Evolutionary conservation across 1,284 basidiomycete genomes (phyloP), one percentile per base, ranked within the genome.

Genomic region (Trametes versicolor): DNA sequence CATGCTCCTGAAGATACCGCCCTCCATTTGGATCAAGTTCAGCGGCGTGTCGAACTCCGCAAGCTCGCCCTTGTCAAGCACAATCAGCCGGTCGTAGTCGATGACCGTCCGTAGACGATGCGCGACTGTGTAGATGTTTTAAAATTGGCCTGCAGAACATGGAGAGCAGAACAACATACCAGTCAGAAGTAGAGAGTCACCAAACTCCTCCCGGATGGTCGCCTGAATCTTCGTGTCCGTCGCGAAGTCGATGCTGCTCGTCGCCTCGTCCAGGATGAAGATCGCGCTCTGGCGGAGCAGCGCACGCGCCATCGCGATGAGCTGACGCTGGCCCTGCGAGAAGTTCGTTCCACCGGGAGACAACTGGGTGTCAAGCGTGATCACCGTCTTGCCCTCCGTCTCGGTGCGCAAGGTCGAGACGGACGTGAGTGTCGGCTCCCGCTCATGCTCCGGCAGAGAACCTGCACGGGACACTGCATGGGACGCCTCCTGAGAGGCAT

Each of bases 181-280:
- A 2, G 61, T 62, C 34, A 91, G 72, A 49, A 91, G 73, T 56
- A 91, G 72, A 5, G 87, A 87, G 51, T 83, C 79, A 15, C 79
- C 83, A 75, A 96, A 96, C 71, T 94, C 93, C 69, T 91, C 87
- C 10, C 93, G 85, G 70, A 97, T 93, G 0, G 92, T 91, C 23
- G 84, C 78, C 76, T 96, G 94, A 62, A 97, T 94, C 76, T 90
- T 90, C 9, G 85, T 84, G 73, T 91, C 89, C 32, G 92, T 93
- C 10, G 85, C 87, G 72, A 93, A 93, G 71, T 90, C 89, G 62
- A 91, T 92, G 70, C 88, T 89, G 69, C 86, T 89, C 0, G 91
- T 94, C 9, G 92, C 93, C 76, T 96, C 94, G 75, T 96, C 94
- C 63, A 96, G 82, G 34, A 96, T 87, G 58, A 96, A 89, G 65